These are phyloP conservation scores for Candolleomyces aberdarensis DNA, from an alignment of 768 basidiomycete genomes.

Conservation along the genomic window DNA sequence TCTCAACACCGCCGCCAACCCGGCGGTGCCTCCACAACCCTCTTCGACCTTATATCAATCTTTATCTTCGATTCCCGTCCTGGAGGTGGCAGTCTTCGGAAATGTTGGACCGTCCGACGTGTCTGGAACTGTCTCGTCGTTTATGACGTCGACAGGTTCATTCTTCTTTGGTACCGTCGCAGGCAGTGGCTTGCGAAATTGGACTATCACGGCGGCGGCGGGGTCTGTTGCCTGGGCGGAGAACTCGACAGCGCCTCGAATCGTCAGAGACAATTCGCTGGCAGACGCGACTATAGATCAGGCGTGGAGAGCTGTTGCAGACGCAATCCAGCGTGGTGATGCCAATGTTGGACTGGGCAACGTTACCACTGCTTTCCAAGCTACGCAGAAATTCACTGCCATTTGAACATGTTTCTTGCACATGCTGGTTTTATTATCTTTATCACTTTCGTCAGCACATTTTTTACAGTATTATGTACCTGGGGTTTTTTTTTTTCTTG, in stretches of 20 bases:
- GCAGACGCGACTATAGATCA: constrained; percentile 40
- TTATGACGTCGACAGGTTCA: constrained; percentile 43
- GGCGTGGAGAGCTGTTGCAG: constrained; percentile 46
- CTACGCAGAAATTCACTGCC: constrained; percentile 27
- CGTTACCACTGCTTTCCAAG: constrained; percentile 41
- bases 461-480: background rate
- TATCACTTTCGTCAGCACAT: background rate
- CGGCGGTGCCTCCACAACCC: constrained; percentile 38
- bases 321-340: background rate
- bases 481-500: too few relatives aligned
- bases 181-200: constrained; percentile 46
- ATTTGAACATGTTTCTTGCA: constrained; percentile 10
- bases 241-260: constrained; percentile 42
- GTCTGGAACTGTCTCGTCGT: constrained; percentile 44
- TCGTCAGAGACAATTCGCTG: constrained; percentile 50
- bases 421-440: background rate
- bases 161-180: constrained; percentile 61
- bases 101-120: constrained; percentile 47
- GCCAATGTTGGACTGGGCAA: constrained; percentile 36
- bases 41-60: constrained; percentile 37
- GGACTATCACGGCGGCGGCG: constrained; percentile 44
- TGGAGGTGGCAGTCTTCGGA: constrained; percentile 69
- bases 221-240: constrained; percentile 50
- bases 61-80: constrained; percentile 43
- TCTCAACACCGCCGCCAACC: constrained; percentile 26